A percentile compares a stretch with the other conserved stretches of the same genome.
Conservation (phyloP, 225 moss, liverwort and hornwort genomes). For the Lunularia cruciata region DNA sequence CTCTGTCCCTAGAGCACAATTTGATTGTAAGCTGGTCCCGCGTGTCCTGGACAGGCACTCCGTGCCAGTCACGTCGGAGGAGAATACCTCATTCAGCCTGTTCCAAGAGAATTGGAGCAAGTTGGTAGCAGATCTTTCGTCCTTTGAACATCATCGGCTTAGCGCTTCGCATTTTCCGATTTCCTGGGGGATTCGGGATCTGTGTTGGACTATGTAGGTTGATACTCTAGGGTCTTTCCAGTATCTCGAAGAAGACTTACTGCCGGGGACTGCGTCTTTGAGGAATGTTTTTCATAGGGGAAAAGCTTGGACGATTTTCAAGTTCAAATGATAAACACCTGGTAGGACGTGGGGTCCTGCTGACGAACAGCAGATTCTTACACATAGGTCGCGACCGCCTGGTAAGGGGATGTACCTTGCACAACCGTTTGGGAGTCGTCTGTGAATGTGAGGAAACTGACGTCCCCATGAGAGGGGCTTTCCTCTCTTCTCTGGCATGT, state of each 20-base stretch:
- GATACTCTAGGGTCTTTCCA: conserved; percentile 14
- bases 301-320: conserved; percentile 16
- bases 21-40: not conserved
- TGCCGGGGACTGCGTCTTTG: not conserved
- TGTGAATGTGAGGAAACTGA: no score
- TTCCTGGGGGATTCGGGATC: conserved; percentile 30
- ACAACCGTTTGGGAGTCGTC: conserved; percentile 3
- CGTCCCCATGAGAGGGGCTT: not conserved
- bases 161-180: not conserved
- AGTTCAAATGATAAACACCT: not conserved
- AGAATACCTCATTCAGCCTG: conserved; percentile 3
- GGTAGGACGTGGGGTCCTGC: conserved; percentile 13
- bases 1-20: not conserved
- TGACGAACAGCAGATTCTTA: conserved; percentile 6
- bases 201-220: conserved; percentile 13
- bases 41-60: not conserved
- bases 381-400: conserved; percentile 17
- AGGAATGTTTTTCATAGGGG: conserved; percentile 8
- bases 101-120: conserved; percentile 13
- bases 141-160: not conserved
- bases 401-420: not conserved
- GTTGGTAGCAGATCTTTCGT: conserved; percentile 16
- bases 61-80: not conserved
- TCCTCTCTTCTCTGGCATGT: not conserved
- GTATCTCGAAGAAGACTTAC: conserved; percentile 7